phyloP scores from a whole-genome alignment of 2,329 filamentous ascomycete genomes.

The Bipolaris bicolor region DNA sequence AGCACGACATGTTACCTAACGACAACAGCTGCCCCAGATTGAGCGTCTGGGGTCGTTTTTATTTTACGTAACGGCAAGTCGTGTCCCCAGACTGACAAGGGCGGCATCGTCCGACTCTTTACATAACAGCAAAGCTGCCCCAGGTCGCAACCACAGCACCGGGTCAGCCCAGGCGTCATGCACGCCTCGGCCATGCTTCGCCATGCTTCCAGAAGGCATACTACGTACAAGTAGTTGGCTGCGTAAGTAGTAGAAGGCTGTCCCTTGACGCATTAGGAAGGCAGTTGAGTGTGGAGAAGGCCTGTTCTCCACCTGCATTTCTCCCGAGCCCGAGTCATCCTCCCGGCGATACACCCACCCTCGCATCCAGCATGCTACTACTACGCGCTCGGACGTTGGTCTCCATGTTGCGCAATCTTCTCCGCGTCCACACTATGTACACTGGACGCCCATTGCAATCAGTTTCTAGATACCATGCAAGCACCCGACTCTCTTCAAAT shows the following conservation, averaged over 20 bases:
- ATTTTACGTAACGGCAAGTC: slow-evolving; percentile 10
- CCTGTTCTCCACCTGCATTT: slow-evolving; percentile 1
- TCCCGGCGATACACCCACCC: too few species aligned
- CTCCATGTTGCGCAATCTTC: neutral
- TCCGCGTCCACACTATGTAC: neutral
- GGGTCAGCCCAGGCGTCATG: slow-evolving; percentile 7
- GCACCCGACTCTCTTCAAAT: neutral
- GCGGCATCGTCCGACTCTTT: slow-evolving; percentile 4
- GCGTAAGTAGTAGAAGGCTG: neutral
- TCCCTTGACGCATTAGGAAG: neutral
- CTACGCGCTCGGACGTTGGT: neutral
- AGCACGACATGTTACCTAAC: slow-evolving; percentile 9
- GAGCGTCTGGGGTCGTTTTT: slow-evolving; percentile 2
- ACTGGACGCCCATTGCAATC: neutral
- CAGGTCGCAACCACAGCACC: slow-evolving; percentile 10
- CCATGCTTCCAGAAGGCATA: slow-evolving; percentile 5
- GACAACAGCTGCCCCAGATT: slow-evolving; percentile 8
- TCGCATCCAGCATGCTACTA: too few species aligned
- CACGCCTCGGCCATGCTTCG: neutral
- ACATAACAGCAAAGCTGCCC: slow-evolving; percentile 13
- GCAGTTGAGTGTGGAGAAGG: neutral
- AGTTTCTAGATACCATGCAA: neutral
- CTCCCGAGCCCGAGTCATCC: neutral
- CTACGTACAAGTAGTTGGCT: neutral
- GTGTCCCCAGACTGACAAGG: slow-evolving; percentile 6